phyloP scores from a whole-genome alignment of 2,329 filamentous ascomycete genomes.

The Fusarium annulatum region DNA sequence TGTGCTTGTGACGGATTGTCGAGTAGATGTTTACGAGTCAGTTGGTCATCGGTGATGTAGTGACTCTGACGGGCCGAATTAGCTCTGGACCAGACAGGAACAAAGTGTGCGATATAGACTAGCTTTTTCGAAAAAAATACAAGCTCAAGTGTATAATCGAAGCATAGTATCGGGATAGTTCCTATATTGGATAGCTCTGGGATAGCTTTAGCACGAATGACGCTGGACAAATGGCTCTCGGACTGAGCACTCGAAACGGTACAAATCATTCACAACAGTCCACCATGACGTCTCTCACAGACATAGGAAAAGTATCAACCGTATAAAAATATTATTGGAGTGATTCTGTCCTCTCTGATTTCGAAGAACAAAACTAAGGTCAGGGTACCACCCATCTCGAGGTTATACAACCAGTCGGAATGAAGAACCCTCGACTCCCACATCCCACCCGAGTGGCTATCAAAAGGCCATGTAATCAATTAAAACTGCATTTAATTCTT shows the following conservation, averaged over 20 bases:
- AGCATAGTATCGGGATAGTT: neutral
- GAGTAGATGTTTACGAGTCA: slow-evolving; percentile 4
- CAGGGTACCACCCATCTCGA: slow-evolving; percentile 4
- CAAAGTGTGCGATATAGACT: neutral
- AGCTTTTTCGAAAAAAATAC: neutral
- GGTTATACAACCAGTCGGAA: slow-evolving; percentile 21
- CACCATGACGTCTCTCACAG: neutral
- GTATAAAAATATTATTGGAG: neutral
- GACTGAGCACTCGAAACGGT: neutral
- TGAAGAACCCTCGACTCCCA: slow-evolving; percentile 7
- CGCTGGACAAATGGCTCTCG: neutral
- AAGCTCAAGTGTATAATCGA: neutral
- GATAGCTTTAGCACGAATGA: neutral
- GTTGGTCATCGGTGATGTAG: neutral
- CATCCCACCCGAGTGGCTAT: slow-evolving; percentile 5
- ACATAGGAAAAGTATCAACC: neutral
- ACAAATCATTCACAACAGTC: neutral
- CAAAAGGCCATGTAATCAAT: slow-evolving; percentile 16
- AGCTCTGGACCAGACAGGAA: neutral
- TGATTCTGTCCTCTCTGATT: neutral
- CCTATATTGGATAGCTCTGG: neutral
- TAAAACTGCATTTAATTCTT: slow-evolving; percentile 5
- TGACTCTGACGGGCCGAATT: neutral
- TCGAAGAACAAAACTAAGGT: neutral
- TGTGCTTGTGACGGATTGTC: neutral